Conservation (phyloP, 176 grass and related monocot genomes). For the Aegilops tauschii region DNA sequence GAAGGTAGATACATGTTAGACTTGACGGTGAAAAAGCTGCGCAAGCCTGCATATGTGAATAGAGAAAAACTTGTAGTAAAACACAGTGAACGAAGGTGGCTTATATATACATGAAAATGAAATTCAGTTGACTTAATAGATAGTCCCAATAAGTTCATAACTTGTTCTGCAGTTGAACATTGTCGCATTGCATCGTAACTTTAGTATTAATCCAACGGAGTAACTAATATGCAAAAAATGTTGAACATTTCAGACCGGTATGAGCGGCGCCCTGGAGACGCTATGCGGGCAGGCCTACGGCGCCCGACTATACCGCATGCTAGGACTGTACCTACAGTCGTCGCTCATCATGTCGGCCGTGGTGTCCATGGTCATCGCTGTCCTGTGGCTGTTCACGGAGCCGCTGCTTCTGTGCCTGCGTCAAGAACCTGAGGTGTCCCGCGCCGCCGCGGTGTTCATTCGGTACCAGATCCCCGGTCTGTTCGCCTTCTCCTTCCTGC, state of each 20-base stretch:
- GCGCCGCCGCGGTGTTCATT: constrained; percentile 54
- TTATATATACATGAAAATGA: too few species aligned
- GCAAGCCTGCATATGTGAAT: too few species aligned
- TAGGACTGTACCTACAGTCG: constrained; percentile 84
- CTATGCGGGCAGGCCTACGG: constrained; percentile 86
- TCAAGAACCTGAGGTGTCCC: constrained; percentile 61
- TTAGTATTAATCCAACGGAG: too few species aligned
- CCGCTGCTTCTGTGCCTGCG: constrained; percentile 51
- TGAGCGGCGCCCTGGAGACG: constrained; percentile 85
- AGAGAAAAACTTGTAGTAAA: too few species aligned
- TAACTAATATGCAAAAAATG: not conserved
- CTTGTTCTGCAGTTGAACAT: too few species aligned
- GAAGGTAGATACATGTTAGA: too few species aligned
- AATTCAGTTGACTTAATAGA: too few species aligned
- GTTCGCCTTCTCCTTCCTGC: constrained; percentile 60
- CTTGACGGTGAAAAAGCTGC: too few species aligned
- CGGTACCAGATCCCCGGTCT: constrained; percentile 52
- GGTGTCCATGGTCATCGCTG: constrained; percentile 53
- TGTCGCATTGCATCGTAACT: too few species aligned
- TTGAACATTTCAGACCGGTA: constrained; percentile 44
- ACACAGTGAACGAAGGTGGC: too few species aligned
- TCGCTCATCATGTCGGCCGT: constrained; percentile 50
- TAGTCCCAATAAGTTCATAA: not conserved
- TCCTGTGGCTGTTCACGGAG: constrained; percentile 74
- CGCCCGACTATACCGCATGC: constrained; percentile 56